Evolutionary conservation across 2,329 filamentous ascomycete genomes (phyloP).

Genomic region (Talaromyces sp.): DNA sequence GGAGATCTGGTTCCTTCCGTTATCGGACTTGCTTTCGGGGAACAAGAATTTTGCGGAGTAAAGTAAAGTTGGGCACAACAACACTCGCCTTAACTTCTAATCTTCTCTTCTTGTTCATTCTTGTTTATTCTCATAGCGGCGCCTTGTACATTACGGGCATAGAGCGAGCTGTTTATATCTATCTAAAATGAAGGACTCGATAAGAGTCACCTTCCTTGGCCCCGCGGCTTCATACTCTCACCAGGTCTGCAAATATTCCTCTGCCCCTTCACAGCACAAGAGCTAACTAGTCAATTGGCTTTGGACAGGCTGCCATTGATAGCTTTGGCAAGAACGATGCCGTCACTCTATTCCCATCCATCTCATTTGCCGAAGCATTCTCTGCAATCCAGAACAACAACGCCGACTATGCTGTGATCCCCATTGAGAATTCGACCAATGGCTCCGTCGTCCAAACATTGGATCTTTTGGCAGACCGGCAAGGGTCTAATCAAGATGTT

Average conservation of each 20-base stretch:
- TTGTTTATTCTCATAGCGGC: background rate
- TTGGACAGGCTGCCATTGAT: conserved; percentile 49
- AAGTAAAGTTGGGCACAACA: background rate
- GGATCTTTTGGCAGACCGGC: conserved; percentile 76
- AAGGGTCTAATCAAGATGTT: conserved; percentile 60
- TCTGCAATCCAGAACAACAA: conserved; percentile 63
- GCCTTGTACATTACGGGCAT: background rate
- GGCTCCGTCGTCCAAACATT: conserved; percentile 86
- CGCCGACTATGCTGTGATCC: conserved; percentile 72
- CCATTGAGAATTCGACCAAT: conserved; percentile 94
- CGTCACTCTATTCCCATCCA: conserved; percentile 28
- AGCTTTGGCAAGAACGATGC: conserved; percentile 37
- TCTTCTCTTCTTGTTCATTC: background rate
- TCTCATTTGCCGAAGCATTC: conserved; percentile 63
- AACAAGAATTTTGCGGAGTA: background rate
- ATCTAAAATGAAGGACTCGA: conserved; percentile 19
- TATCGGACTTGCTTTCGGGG: background rate
- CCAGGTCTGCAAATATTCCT: conserved; percentile 47
- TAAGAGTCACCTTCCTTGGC: conserved; percentile 54
- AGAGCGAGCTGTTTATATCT: background rate
- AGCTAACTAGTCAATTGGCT: background rate
- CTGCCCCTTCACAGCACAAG: background rate
- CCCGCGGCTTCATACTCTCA: conserved; percentile 64
- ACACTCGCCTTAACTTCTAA: background rate
- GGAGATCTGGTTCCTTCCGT: background rate